Evolutionary conservation across 2,329 filamentous ascomycete species (phyloP).

Genomic region (Colletotrichum trifolii): DNA sequence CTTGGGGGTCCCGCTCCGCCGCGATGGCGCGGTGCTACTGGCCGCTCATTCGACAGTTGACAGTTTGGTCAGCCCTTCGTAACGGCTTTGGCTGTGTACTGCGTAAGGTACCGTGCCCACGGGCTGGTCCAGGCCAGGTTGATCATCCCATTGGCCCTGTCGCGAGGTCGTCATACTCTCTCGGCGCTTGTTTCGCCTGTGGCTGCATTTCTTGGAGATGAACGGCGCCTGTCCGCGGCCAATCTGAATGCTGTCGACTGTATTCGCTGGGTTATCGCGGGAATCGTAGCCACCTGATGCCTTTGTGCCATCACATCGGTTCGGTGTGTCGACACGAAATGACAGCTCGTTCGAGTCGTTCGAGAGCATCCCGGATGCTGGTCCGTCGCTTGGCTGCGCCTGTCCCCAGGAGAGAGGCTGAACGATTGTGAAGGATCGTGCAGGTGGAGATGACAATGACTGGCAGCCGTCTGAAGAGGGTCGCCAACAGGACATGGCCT

Average conservation of each 20-base stretch:
- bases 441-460: conserved; percentile 24
- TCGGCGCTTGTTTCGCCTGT: conserved; percentile 1
- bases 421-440: background rate
- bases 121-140: background rate
- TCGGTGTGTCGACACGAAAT: too few species aligned
- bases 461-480: background rate
- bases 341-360: too few species aligned
- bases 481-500: conserved; percentile 8
- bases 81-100: conserved; percentile 12
- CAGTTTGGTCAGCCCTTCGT: conserved; percentile 6
- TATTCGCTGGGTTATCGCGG: background rate
- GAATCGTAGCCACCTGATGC: too few species aligned
- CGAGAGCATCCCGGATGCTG: too few species aligned
- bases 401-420: too few species aligned
- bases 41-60: conserved; percentile 12
- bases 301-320: too few species aligned
- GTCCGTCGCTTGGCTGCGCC: too few species aligned
- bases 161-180: conserved; percentile 4
- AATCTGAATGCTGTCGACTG: background rate
- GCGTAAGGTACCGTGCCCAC: conserved; percentile 2
- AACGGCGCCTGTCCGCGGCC: background rate
- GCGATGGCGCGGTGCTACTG: conserved; percentile 1
- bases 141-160: conserved; percentile 8
- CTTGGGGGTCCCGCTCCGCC: conserved; percentile 7
- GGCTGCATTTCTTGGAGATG: background rate